Conservation (phyloP, 1,284 basidiomycete genomes). For the Tilletia indica region DNA sequence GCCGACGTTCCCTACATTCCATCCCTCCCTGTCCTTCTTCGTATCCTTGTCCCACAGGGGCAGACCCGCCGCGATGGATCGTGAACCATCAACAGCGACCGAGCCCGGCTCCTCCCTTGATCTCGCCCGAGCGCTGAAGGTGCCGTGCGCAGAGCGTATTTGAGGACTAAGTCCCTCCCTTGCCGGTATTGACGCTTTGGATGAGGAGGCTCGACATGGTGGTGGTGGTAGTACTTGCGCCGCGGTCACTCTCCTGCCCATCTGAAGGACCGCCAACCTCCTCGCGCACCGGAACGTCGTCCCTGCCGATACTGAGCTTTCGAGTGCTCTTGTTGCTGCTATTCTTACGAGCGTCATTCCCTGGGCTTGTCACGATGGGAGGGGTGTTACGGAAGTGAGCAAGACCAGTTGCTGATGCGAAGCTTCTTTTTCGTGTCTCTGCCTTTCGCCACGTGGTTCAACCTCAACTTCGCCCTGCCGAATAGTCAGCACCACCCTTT, state of each 20-base stretch:
- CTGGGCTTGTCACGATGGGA: too few relatives aligned
- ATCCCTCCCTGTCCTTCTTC: conserved; percentile 31
- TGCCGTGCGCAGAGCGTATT: conserved; percentile 49
- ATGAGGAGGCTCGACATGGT: not conserved
- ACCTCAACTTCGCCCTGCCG: too few relatives aligned
- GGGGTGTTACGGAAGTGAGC: too few relatives aligned
- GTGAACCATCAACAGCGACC: not conserved
- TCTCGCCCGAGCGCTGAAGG: conserved; percentile 40
- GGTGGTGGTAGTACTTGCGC: not conserved
- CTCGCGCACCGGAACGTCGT: too few relatives aligned
- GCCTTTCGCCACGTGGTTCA: too few relatives aligned
- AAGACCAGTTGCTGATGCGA: too few relatives aligned
- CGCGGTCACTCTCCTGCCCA: not conserved
- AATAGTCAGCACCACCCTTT: too few relatives aligned
- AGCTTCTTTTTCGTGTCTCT: too few relatives aligned
- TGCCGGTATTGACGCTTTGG: not conserved
- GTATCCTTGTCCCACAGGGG: conserved; percentile 14
- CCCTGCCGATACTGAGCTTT: too few relatives aligned
- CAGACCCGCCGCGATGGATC: not conserved
- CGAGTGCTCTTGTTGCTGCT: too few relatives aligned
- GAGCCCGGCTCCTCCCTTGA: conserved; percentile 20
- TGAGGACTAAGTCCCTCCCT: conserved; percentile 28
- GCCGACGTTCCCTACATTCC: conserved; percentile 28
- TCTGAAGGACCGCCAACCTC: too few relatives aligned
- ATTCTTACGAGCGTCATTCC: too few relatives aligned